phyloP scores from a whole-genome alignment of 805 yeast genomes.

The Saccharomycopsis capsularis region DNA sequence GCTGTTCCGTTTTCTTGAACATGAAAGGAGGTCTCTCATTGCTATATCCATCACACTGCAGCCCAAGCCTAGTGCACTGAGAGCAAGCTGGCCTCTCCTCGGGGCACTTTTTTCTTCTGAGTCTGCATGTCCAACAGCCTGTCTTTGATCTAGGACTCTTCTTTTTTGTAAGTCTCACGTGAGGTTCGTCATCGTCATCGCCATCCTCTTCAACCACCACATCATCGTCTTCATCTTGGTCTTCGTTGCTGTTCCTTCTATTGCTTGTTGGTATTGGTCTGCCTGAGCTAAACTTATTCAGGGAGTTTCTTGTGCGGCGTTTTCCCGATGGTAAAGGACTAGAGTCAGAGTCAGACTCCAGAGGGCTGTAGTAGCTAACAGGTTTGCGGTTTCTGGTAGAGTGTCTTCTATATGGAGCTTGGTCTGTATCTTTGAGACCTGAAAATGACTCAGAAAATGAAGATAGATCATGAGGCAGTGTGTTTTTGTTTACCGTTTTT shows the following conservation, averaged over 20 bases:
- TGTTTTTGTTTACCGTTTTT: no score
- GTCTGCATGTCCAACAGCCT: constrained; percentile 78
- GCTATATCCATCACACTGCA: constrained; percentile 53
- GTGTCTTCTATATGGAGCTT: constrained; percentile 1
- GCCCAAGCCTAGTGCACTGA: constrained; percentile 49
- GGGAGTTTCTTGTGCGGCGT: background rate
- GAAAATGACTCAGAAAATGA: no score
- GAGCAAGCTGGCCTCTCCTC: constrained; percentile 56
- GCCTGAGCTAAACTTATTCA: no score
- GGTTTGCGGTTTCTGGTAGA: constrained; percentile 1
- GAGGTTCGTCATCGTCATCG: background rate
- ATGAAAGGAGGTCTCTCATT: constrained; percentile 48
- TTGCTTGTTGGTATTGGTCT: no score
- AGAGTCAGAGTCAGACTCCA: background rate
- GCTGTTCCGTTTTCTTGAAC: constrained; percentile 36
- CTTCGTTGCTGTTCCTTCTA: no score
- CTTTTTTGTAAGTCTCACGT: no score
- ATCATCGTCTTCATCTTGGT: constrained; percentile 3
- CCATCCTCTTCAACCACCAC: constrained; percentile 13
- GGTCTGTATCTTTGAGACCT: no score
- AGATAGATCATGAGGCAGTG: no score
- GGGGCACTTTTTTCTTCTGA: constrained; percentile 67
- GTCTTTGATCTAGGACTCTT: constrained; percentile 37
- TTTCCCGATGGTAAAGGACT: background rate
- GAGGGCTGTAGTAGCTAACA: background rate